Conservation (phyloP, 2,329 filamentous ascomycete species). For the Venturia asperata region DNA sequence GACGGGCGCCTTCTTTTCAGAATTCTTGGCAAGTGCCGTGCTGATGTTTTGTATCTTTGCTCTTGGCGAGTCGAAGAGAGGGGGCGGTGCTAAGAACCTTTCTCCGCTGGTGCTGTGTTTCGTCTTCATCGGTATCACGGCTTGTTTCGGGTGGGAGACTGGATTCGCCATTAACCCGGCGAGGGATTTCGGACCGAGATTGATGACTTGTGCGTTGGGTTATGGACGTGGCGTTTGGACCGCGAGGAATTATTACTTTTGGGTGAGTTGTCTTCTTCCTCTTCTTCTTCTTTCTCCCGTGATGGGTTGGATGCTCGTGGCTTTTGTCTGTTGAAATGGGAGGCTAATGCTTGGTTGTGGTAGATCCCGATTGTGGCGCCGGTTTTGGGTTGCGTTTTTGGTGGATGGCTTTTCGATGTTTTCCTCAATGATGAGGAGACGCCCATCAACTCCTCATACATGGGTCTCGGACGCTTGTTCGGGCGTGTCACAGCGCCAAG, state of each 20-base stretch:
- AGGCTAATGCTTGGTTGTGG: neutral
- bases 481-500: conserved; percentile 1
- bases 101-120: conserved; percentile 8
- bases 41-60: conserved; percentile 19
- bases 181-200: conserved; percentile 18
- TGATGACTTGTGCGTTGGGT: conserved; percentile 9
- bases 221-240: conserved; percentile 19
- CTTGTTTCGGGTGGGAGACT: conserved; percentile 19
- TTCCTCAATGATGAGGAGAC: conserved; percentile 23
- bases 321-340: neutral
- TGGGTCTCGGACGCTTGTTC: conserved; percentile 10
- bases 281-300: neutral
- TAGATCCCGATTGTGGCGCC: conserved; percentile 19
- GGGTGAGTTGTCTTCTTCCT: conserved; percentile 9
- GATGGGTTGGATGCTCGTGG: neutral
- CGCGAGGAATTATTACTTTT: conserved; percentile 15
- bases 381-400: conserved; percentile 17
- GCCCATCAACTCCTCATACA: conserved; percentile 14
- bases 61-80: conserved; percentile 1
- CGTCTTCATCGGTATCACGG: conserved; percentile 17
- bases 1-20: conserved; percentile 17
- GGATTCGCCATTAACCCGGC: conserved; percentile 18
- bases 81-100: conserved; percentile 9
- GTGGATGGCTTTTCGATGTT: conserved; percentile 15
- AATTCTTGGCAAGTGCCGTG: conserved; percentile 15